Conservation (phyloP, 495 filamentous ascomycete species). For the Penicillium subrubescens region DNA sequence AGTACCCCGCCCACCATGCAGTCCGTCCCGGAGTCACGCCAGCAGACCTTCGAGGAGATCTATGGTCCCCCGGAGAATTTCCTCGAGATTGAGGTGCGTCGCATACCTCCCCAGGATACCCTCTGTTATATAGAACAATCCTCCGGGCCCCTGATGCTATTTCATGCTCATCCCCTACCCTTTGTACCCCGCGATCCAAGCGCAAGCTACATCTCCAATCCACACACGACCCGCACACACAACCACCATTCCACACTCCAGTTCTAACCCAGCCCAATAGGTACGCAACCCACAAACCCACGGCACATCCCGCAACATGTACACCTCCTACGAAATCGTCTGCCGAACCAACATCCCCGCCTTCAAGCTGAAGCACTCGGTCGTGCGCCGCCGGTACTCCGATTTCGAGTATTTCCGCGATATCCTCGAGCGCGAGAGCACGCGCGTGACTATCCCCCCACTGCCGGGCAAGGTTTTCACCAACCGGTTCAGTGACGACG, state of each 20-base stretch:
- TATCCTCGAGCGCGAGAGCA: slow-evolving; percentile 92
- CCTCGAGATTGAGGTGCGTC: slow-evolving; percentile 88
- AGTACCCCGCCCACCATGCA: slow-evolving; percentile 59
- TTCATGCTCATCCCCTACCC: slow-evolving; percentile 16
- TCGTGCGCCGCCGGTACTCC: slow-evolving; percentile 89
- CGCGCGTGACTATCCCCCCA: slow-evolving; percentile 92
- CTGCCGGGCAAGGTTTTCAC: slow-evolving; percentile 97
- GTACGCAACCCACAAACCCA: slow-evolving; percentile 95
- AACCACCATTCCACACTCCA: background rate
- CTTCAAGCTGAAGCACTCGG: slow-evolving; percentile 87
- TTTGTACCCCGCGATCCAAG: slow-evolving; percentile 11
- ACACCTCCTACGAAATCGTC: slow-evolving; percentile 97
- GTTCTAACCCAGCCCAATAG: slow-evolving; percentile 45
- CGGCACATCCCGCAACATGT: slow-evolving; percentile 92
- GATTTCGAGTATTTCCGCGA: slow-evolving; percentile 99
- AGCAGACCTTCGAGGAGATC: slow-evolving; percentile 97
- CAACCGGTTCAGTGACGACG: slow-evolving; percentile 96
- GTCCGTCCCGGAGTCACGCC: slow-evolving; percentile 79
- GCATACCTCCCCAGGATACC: background rate
- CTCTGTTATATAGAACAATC: background rate
- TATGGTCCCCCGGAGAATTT: slow-evolving; percentile 99
- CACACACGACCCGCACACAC: background rate
- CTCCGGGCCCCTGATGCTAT: slow-evolving; percentile 1
- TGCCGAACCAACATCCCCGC: slow-evolving; percentile 98
- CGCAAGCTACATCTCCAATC: slow-evolving; percentile 2